These are phyloP conservation scores for Hyphopichia khmerensis DNA, from an alignment of 1,139 yeast genomes.

Conservation along the genomic window DNA sequence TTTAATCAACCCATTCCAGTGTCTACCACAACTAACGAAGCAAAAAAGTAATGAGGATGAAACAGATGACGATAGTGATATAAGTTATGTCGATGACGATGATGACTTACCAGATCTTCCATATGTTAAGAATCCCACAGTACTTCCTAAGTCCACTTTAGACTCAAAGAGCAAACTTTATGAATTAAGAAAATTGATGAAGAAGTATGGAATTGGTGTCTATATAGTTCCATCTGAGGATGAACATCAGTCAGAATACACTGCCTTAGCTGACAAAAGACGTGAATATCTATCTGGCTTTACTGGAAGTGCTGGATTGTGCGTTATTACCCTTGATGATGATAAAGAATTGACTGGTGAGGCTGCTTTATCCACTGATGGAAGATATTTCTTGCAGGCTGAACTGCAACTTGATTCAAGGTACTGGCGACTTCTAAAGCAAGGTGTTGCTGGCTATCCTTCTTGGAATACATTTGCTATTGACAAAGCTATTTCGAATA, in stretches of 20 bases:
- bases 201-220: constrained; percentile 61
- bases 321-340: constrained; percentile 46
- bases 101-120: constrained; percentile 29
- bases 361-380: constrained; percentile 56
- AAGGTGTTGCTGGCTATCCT: constrained; percentile 35
- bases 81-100: constrained; percentile 21
- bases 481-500: constrained; percentile 29
- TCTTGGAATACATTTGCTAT: constrained; percentile 40
- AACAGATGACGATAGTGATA: constrained; percentile 10
- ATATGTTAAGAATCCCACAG: constrained; percentile 8
- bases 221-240: constrained; percentile 91
- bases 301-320: constrained; percentile 59
- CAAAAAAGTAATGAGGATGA: constrained; percentile 2
- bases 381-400: constrained; percentile 53
- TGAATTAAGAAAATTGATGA: constrained; percentile 51
- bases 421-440: constrained; percentile 39
- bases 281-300: constrained; percentile 53
- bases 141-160: constrained; percentile 8
- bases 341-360: constrained; percentile 29
- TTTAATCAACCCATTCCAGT: constrained; percentile 23
- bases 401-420: constrained; percentile 36
- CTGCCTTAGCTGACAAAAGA: constrained; percentile 50
- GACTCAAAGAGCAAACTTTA: constrained; percentile 23
- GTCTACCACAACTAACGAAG: constrained; percentile 18
- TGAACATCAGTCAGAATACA: constrained; percentile 66